Evolutionary conservation across 495 filamentous ascomycete genomes (phyloP), one percentile per base, ranked within the genome.

Genomic region (Staphylotrichum longicolle): DNA sequence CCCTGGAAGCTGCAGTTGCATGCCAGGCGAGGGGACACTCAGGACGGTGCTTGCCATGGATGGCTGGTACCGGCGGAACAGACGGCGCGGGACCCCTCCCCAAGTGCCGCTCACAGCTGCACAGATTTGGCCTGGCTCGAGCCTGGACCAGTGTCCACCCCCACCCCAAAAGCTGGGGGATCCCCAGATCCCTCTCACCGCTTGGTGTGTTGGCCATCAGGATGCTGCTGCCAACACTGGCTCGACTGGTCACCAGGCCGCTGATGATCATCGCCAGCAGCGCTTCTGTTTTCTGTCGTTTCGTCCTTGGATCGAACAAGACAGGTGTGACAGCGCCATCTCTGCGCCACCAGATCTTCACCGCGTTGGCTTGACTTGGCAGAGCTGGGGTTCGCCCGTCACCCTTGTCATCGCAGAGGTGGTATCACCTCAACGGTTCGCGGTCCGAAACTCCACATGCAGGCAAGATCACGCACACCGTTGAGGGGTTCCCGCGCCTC

Each of bases 401-500:
- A 66, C 66, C 66, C 68, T 56, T 63, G 68, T 27, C 20, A 27
- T 27, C 64, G 54, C 52, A 41, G 57, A 53, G 62, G 5, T 6
- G 61, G 59, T 52, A 47, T 66, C 61, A 58, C 63, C 58, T 53
- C 54, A 57, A 68, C 72, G 72, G 72, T 64, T 60, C 67, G 40
- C 72, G 72, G 72, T 64, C 72, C 72, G 72, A 72, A 65, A 75
- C 71, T 75, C 72, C 72, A 73, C 68, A 68, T 72, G 65, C 66
- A 68, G 42, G 65, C 71, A 64, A 66, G 71, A 72, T 73, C 72
- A 61, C 63, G 46, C 59, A 62, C 70, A 61, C 66, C 60, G 63
- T 71, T 65, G 61, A 57, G 20, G 42, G 45, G 32, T n/a, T 32
- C 37, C 15, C 9, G 47, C 14, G 35, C 49, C 42, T 61, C 60